Evolutionary conservation across 805 yeast species (phyloP), one percentile per base, ranked within the genome.

Genomic region (Zygosaccharomyces rouxii): DNA sequence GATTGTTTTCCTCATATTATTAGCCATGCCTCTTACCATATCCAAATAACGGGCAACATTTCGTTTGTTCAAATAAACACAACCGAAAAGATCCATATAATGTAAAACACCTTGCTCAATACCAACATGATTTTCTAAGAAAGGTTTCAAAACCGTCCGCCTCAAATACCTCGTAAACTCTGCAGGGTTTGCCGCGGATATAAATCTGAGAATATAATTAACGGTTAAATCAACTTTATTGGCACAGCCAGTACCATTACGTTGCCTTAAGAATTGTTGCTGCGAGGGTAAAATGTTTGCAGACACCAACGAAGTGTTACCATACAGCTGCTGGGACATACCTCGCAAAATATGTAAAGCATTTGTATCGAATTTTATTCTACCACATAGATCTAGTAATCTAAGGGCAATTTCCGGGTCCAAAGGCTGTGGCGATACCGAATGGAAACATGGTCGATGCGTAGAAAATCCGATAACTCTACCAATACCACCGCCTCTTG

Each of bases 101-200:
- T 50, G 57, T 5, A 61, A 35, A 28, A 56, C 38, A 40, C 73
- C 70, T 22, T 59, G 51, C 42, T 72, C 76, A 26, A 65, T 66
- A 3, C 62, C 49, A 25, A 68, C 55, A 40, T 73, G 77, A 28
- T 64, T 68, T 28, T 68, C 54, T 18, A 51, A 41, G 10, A 63
- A 42, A 11, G 64, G 67, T 18, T 49, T 52, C 6, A 60, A 23
- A 14, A 66, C 52, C 25, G 51, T 54, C 10, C 44, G 46, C 19
- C 48, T 51, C 21, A 59, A 37, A 26, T 48, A 75, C 7, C 66
- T 62, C 23, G 66, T 71, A 49, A 67, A 75, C 42, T 75, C 78
- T 0, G 50, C 45, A 26, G 78, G 73, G 56, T 80, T 78, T 3
- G 82, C 66, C 13, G 81, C 78, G 1, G 83, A 77, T 7, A 78